A percentile compares a stretch with the other conserved stretches of the same genome.
phyloP scores from a whole-genome alignment of 371 early-diverging fungal species.

The Mucor sp. region DNA sequence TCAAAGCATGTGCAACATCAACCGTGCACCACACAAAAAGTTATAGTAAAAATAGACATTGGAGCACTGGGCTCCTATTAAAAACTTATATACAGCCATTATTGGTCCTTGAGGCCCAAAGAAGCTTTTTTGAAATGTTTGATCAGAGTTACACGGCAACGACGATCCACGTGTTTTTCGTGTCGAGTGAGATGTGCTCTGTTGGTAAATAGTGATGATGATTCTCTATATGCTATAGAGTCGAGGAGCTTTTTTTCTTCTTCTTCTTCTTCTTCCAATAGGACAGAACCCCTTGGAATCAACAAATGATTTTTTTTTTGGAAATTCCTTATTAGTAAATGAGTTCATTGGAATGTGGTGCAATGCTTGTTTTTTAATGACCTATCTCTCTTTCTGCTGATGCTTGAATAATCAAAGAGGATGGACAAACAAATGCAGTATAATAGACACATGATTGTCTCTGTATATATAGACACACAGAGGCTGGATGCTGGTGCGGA shows the following conservation, averaged over 20 bases:
- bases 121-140: background rate
- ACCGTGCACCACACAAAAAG: constrained; percentile 15
- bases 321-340: background rate
- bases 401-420: background rate
- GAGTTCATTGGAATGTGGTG: constrained; percentile 1
- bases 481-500: background rate
- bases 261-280: too few species aligned
- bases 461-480: too few species aligned
- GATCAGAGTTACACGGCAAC: background rate
- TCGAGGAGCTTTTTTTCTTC: background rate
- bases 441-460: background rate
- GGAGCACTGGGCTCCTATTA: background rate
- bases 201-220: too few species aligned
- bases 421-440: background rate
- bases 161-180: background rate
- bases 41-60: background rate
- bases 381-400: background rate
- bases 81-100: background rate
- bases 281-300: background rate
- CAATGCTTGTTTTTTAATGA: background rate
- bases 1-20: constrained; percentile 10
- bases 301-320: background rate
- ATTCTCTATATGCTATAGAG: background rate
- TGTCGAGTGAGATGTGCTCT: background rate
- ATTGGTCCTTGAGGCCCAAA: background rate